Conservation (phyloP, 2,329 filamentous ascomycete genomes). For the Zymoseptoria pseudotritici region DNA sequence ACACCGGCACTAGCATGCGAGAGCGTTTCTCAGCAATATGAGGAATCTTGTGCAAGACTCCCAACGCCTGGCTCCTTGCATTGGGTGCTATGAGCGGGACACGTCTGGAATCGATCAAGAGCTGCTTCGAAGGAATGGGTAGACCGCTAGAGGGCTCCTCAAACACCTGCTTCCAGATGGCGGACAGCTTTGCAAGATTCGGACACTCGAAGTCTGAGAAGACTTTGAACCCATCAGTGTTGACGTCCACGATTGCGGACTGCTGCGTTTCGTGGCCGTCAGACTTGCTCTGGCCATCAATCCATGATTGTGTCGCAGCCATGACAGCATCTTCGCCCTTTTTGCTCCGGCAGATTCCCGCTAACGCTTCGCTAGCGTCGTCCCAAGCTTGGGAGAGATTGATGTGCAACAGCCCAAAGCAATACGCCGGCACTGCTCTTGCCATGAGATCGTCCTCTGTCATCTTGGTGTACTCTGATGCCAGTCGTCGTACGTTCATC, state of each 20-base stretch:
- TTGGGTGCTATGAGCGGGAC: slow-evolving; percentile 14
- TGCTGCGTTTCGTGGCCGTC: slow-evolving; percentile 29
- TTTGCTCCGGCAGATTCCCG: slow-evolving; percentile 63
- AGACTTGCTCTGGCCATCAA: slow-evolving; percentile 36
- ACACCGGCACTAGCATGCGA: slow-evolving; percentile 73
- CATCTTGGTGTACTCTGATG: slow-evolving; percentile 53
- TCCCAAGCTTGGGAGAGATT: slow-evolving; percentile 83
- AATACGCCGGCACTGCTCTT: slow-evolving; percentile 68
- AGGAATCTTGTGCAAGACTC: slow-evolving; percentile 66
- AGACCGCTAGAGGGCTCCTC: slow-evolving; percentile 39
- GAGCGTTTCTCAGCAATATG: slow-evolving; percentile 78
- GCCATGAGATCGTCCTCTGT: slow-evolving; percentile 57
- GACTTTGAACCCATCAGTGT: slow-evolving; percentile 27
- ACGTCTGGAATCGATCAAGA: slow-evolving; percentile 9
- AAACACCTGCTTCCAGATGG: slow-evolving; percentile 46
- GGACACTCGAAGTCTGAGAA: slow-evolving; percentile 78
- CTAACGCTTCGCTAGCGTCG: slow-evolving; percentile 67
- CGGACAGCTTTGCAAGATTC: slow-evolving; percentile 57
- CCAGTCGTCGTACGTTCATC: slow-evolving; percentile 78
- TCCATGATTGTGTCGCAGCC: slow-evolving; percentile 69
- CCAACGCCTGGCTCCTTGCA: slow-evolving; percentile 65
- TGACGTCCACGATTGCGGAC: slow-evolving; percentile 11
- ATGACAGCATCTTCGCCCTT: slow-evolving; percentile 66
- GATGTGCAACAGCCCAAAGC: slow-evolving; percentile 83
- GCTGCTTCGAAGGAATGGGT: slow-evolving; percentile 11